Percentiles rank a stretch among this genome's conserved stretches.
Evolutionary conservation across 1,139 yeast genomes (phyloP).

Genomic region (Keqinozyma sinolaborantium): DNA sequence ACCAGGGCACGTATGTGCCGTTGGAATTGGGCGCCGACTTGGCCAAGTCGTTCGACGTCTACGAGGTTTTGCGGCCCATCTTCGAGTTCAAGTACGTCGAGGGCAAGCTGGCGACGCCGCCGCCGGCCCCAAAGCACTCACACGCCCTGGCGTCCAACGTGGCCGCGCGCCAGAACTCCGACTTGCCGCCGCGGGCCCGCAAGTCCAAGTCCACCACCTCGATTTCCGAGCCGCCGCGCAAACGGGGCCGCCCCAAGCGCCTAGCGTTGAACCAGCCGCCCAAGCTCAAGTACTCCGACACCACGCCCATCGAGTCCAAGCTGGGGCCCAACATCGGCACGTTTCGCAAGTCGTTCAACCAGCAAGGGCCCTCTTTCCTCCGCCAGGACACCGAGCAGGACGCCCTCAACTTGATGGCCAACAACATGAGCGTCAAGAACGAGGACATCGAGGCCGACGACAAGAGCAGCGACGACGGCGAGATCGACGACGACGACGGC

Average conservation of each 20-base stretch:
- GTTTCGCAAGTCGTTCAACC: conserved; percentile 22
- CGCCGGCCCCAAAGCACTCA: conserved; percentile 81
- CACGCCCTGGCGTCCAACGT: conserved; percentile 59
- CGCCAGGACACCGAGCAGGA: conserved; percentile 46
- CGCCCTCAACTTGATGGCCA: conserved; percentile 33
- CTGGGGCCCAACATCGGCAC: conserved; percentile 15
- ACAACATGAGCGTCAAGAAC: conserved; percentile 30
- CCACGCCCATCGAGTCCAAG: conserved; percentile 24
- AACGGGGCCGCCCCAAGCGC: conserved; percentile 49
- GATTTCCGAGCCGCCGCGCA: conserved; percentile 31
- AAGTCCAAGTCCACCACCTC: conserved; percentile 21
- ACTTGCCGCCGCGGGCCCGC: conserved; percentile 9
- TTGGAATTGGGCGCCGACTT: conserved; percentile 57
- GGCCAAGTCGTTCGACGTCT: conserved; percentile 73
- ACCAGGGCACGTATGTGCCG: conserved; percentile 95
- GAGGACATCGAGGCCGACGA: conserved; percentile 40
- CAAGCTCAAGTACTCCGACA: conserved; percentile 25
- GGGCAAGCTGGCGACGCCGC: conserved; percentile 62
- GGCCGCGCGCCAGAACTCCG: conserved; percentile 37
- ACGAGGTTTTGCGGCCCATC: conserved; percentile 60
- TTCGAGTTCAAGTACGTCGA: conserved; percentile 60
- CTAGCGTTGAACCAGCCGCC: conserved; percentile 26
- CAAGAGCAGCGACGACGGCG: conserved; percentile 15
- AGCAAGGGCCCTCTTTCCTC: conserved; percentile 18
- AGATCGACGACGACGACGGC: conserved; percentile 24